These are phyloP conservation scores for Melastoma malabathricum DNA, from an alignment of 345 rosid species.

Conservation along the genomic window DNA sequence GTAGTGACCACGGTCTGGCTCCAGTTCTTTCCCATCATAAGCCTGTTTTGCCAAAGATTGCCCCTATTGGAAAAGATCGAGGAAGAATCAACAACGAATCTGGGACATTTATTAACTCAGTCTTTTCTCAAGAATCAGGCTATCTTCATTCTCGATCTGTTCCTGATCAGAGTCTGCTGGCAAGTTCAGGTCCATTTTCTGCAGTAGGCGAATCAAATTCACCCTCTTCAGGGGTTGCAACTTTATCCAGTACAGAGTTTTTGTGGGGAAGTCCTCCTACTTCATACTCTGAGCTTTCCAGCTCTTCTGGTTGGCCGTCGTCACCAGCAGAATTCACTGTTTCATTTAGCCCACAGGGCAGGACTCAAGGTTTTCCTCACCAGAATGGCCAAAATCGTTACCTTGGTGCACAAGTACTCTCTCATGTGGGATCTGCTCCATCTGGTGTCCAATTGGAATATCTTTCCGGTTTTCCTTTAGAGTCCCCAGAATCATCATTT, in stretches of 20 bases:
- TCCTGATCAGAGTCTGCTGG: slow-evolving; percentile 29
- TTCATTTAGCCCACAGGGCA: slow-evolving; percentile 32
- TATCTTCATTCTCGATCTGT: slow-evolving; percentile 44
- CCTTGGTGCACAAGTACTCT: slow-evolving; percentile 39
- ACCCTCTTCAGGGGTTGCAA: slow-evolving; percentile 41
- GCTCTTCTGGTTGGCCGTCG: slow-evolving; percentile 47
- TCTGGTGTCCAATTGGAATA: slow-evolving; percentile 7
- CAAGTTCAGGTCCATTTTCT: slow-evolving; percentile 28
- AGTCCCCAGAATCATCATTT: slow-evolving; percentile 20
- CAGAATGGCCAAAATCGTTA: slow-evolving; percentile 36
- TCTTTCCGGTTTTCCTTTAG: slow-evolving; percentile 17
- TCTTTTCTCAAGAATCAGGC: slow-evolving; percentile 28
- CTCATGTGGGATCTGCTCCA: slow-evolving; percentile 88
- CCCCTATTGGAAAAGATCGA: slow-evolving; percentile 66
- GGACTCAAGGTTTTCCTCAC: slow-evolving; percentile 40
- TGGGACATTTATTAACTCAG: slow-evolving; percentile 26
- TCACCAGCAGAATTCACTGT: slow-evolving; percentile 24
- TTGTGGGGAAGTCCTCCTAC: slow-evolving; percentile 77
- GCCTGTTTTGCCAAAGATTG: slow-evolving; percentile 45
- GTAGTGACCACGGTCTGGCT: slow-evolving; percentile 59
- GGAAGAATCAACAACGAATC: slow-evolving; percentile 36
- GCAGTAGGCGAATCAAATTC: slow-evolving; percentile 41
- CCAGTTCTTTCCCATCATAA: slow-evolving; percentile 58
- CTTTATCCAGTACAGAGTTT: slow-evolving; percentile 73
- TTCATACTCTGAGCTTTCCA: slow-evolving; percentile 35